Evolutionary conservation across 2,329 filamentous ascomycete species (phyloP).

Genomic region (Pseudogymnoascus sp.): DNA sequence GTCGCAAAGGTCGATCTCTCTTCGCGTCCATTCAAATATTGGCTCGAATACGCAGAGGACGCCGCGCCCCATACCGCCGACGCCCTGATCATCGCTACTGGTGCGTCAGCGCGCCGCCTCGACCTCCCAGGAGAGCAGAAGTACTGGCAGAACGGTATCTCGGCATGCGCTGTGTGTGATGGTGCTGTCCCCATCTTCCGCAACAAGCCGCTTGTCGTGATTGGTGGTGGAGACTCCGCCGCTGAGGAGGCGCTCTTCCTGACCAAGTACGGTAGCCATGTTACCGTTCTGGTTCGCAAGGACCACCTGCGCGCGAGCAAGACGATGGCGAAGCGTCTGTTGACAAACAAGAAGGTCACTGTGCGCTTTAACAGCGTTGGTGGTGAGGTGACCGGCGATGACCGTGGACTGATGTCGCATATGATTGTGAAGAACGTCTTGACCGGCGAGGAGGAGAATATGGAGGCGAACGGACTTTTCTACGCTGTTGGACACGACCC

Average conservation of each 20-base stretch:
- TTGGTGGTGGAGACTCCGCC: constrained; percentile 92
- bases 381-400: constrained; percentile 76
- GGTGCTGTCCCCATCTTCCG: constrained; percentile 96
- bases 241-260: constrained; percentile 97
- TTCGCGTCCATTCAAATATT: constrained; percentile 80
- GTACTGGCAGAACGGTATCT: constrained; percentile 97
- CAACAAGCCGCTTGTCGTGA: constrained; percentile 90
- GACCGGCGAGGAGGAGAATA: constrained; percentile 69
- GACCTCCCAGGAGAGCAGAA: constrained; percentile 80
- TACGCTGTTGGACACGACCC: constrained; percentile 97
- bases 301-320: constrained; percentile 81
- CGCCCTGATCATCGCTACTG: constrained; percentile 87
- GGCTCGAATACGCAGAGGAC: constrained; percentile 79
- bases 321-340: constrained; percentile 82
- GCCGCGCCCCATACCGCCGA: constrained; percentile 79
- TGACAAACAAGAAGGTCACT: constrained; percentile 80
- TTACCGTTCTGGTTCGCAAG: constrained; percentile 84
- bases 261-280: constrained; percentile 93
- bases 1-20: constrained; percentile 82
- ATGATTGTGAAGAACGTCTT: constrained; percentile 72
- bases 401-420: constrained; percentile 80
- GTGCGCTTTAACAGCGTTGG: constrained; percentile 79
- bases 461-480: constrained; percentile 87
- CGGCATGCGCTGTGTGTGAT: constrained; percentile 94
- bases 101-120: constrained; percentile 80